phyloP scores from a whole-genome alignment of 495 filamentous ascomycete genomes.

The Coniosporium apollinis region DNA sequence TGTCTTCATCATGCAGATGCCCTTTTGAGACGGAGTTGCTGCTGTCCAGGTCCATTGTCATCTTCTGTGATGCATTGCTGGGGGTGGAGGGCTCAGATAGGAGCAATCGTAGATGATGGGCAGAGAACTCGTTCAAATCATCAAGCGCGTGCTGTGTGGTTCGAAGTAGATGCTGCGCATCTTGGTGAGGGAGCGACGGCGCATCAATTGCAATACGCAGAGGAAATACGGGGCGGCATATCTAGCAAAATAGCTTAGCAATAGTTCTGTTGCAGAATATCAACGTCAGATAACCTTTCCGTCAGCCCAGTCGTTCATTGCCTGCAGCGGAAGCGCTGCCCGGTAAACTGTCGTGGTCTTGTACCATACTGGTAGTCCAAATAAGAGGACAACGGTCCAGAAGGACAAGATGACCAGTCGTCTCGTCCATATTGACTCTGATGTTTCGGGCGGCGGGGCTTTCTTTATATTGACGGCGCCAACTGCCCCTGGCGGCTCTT shows the following conservation, averaged over 20 bases:
- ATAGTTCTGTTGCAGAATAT: no score
- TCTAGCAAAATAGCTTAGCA: constrained; percentile 31
- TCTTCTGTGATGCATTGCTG: constrained; percentile 3
- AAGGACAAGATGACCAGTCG: constrained; percentile 70
- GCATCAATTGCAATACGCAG: constrained; percentile 66
- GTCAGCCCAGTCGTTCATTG: constrained; percentile 88
- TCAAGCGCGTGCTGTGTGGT: constrained; percentile 82
- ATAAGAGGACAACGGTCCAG: constrained; percentile 68
- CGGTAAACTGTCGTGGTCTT: constrained; percentile 90
- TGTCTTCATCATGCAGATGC: constrained; percentile 30
- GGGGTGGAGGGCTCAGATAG: constrained; percentile 31
- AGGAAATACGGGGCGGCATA: constrained; percentile 76
- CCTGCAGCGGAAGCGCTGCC: constrained; percentile 61
- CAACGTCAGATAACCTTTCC: constrained; percentile 46
- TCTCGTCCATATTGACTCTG: constrained; percentile 48
- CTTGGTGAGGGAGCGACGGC: constrained; percentile 43
- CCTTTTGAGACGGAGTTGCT: no score
- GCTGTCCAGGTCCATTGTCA: constrained; percentile 8
- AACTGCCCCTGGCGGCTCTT: no score
- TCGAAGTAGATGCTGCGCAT: constrained; percentile 62
- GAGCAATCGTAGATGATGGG: constrained; percentile 68
- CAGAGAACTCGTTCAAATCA: constrained; percentile 82
- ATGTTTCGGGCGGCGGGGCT: constrained; percentile 57
- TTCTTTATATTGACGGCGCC: constrained; percentile 15
- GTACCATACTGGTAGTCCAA: constrained; percentile 93